Percentiles rank a stretch among this genome's conserved stretches.
Conservation (phyloP, 192 early-diverging fungal species). For the Rhizoclosmatium sp. region DNA sequence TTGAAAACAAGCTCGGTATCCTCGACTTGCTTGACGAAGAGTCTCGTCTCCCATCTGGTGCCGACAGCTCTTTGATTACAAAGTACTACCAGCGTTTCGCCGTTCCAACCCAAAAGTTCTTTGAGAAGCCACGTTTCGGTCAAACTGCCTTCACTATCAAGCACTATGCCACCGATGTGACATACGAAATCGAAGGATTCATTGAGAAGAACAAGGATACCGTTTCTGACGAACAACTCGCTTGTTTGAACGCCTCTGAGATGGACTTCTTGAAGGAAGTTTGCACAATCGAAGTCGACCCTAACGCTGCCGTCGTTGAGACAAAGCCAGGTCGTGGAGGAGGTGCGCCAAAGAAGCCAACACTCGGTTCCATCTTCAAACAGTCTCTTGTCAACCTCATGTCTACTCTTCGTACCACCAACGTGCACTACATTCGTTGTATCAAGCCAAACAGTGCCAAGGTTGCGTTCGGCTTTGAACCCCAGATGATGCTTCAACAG, state of each 20-base stretch:
- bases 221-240: constrained; percentile 83
- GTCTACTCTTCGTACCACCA: constrained; percentile 88
- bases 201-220: constrained; percentile 99
- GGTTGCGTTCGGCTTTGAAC: constrained; percentile 86
- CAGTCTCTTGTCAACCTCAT: constrained; percentile 74
- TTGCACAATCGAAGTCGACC: constrained; percentile 82
- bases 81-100: constrained; percentile 90
- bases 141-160: constrained; percentile 88
- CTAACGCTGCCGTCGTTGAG: neutral
- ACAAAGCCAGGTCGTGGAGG: constrained; percentile 45
- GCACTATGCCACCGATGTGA: constrained; percentile 95
- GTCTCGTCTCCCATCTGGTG: constrained; percentile 83
- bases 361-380: constrained; percentile 92
- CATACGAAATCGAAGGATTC: constrained; percentile 93
- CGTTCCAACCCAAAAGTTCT: constrained; percentile 71
- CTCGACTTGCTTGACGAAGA: constrained; percentile 97
- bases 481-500: constrained; percentile 87
- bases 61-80: constrained; percentile 84
- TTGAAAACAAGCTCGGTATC: constrained; percentile 94
- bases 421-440: constrained; percentile 92
- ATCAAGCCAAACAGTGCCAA: constrained; percentile 96
- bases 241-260: constrained; percentile 71
- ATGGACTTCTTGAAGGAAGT: constrained; percentile 79
- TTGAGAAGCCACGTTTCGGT: constrained; percentile 91
- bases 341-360: constrained; percentile 75